Evolutionary conservation across 1,284 basidiomycete species (phyloP).

Genomic region (Sutorius eximius): DNA sequence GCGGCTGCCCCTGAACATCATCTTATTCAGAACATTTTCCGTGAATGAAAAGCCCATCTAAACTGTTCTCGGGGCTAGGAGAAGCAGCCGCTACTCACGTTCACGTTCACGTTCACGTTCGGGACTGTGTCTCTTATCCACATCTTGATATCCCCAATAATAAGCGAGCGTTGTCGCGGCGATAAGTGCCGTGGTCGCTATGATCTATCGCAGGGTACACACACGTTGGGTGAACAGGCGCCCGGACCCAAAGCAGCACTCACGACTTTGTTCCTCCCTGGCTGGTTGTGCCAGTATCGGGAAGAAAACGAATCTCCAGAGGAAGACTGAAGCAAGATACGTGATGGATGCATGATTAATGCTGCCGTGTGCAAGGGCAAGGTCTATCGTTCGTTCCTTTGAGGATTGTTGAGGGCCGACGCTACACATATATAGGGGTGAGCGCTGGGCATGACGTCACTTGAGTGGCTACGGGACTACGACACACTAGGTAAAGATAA

Average conservation of each 20-base stretch:
- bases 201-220: constrained; percentile 21
- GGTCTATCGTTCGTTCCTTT: not conserved
- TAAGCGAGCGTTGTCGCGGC: constrained; percentile 35
- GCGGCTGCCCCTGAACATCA: constrained; percentile 11
- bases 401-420: constrained; percentile 19
- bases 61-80: not conserved
- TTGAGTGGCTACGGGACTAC: not conserved
- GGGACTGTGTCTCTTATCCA: constrained; percentile 32
- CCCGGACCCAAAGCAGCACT: not conserved
- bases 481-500: not conserved
- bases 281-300: constrained; percentile 36
- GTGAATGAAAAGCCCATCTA: not conserved
- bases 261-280: constrained; percentile 36
- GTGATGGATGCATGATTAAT: constrained; percentile 21
- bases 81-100: constrained; percentile 3
- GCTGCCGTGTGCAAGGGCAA: not conserved
- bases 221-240: not conserved
- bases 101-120: constrained; percentile 23
- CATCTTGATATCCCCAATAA: constrained; percentile 38
- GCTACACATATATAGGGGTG: constrained; percentile 22
- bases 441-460: constrained; percentile 28
- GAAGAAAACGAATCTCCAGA: constrained; percentile 29
- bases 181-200: constrained; percentile 29
- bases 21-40: not conserved
- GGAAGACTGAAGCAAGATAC: constrained; percentile 22